Evolutionary conservation across 1,139 yeast species (phyloP).

Genomic region (Suhomyces coccinellae): DNA sequence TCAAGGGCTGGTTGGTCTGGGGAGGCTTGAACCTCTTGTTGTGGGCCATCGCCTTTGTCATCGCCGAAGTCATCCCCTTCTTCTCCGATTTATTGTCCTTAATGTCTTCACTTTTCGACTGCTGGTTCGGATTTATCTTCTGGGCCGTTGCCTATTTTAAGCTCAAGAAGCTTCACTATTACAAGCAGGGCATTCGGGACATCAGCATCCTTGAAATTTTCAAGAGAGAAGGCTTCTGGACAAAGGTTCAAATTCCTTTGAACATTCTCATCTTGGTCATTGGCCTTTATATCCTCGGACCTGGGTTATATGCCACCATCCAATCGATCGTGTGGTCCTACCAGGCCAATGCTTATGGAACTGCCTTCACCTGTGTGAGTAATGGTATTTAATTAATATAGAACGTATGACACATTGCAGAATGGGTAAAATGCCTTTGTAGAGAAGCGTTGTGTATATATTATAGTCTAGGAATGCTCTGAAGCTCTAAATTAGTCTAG

Average conservation of each 20-base stretch:
- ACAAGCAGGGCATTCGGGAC: conserved; percentile 7
- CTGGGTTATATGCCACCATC: conserved; percentile 57
- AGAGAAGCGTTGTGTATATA: not conserved
- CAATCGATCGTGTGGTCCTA: conserved; percentile 53
- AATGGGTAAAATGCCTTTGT: too few species aligned
- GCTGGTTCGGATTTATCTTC: conserved; percentile 65
- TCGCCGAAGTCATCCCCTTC: conserved; percentile 66
- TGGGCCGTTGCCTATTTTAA: conserved; percentile 65
- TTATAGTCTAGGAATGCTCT: not conserved
- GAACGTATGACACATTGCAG: not conserved
- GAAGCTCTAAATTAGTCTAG: too few species aligned
- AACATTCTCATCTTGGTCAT: conserved; percentile 41
- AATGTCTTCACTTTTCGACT: conserved; percentile 64
- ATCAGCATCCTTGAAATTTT: conserved; percentile 19
- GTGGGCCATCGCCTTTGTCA: conserved; percentile 57
- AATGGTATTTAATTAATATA: conserved; percentile 31
- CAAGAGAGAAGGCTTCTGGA: conserved; percentile 19
- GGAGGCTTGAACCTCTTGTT: conserved; percentile 38
- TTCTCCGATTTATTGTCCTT: conserved; percentile 57
- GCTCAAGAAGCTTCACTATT: conserved; percentile 27
- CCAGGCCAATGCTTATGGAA: conserved; percentile 47
- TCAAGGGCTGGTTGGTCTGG: conserved; percentile 57
- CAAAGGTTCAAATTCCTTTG: conserved; percentile 33
- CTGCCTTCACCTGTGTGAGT: conserved; percentile 51
- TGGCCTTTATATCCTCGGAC: conserved; percentile 58